Evolutionary conservation across 2,329 filamentous ascomycete species (phyloP).

Genomic region (Venturia aucupariae): DNA sequence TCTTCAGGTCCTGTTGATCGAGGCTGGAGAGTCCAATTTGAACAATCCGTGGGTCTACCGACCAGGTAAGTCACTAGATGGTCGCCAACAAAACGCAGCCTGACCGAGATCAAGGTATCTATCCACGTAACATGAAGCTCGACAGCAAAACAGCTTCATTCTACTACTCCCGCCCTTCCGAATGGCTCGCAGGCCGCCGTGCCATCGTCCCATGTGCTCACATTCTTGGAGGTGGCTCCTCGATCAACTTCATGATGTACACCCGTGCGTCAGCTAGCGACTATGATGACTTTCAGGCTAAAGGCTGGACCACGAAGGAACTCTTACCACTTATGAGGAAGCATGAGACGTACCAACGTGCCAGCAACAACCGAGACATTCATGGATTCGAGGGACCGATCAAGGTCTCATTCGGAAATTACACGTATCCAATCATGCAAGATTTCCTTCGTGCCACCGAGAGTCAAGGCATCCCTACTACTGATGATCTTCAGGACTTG

Average conservation of each 20-base stretch:
- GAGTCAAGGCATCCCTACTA: conserved; percentile 63
- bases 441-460: conserved; percentile 68
- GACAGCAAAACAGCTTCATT: conserved; percentile 76
- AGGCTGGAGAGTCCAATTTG: conserved; percentile 62
- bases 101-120: conserved; percentile 45
- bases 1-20: conserved; percentile 60
- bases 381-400: conserved; percentile 75
- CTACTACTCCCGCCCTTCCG: conserved; percentile 67
- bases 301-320: conserved; percentile 71
- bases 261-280: conserved; percentile 62
- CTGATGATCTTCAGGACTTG: conserved; percentile 69
- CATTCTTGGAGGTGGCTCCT: conserved; percentile 61
- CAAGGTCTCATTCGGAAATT: conserved; percentile 73
- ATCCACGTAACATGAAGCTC: conserved; percentile 69
- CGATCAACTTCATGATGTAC: conserved; percentile 66
- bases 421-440: conserved; percentile 73
- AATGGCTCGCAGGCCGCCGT: conserved; percentile 60
- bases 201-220: conserved; percentile 69
- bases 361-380: conserved; percentile 47
- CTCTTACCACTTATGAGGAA: conserved; percentile 70
- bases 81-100: conserved; percentile 21
- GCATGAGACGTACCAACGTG: conserved; percentile 65
- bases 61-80: background rate
- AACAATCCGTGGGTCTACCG: conserved; percentile 58
- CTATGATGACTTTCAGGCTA: conserved; percentile 70